Evolutionary conservation across 768 basidiomycete genomes (phyloP), one percentile per base, ranked within the genome.

Genomic region (Naematelia aurantialba): DNA sequence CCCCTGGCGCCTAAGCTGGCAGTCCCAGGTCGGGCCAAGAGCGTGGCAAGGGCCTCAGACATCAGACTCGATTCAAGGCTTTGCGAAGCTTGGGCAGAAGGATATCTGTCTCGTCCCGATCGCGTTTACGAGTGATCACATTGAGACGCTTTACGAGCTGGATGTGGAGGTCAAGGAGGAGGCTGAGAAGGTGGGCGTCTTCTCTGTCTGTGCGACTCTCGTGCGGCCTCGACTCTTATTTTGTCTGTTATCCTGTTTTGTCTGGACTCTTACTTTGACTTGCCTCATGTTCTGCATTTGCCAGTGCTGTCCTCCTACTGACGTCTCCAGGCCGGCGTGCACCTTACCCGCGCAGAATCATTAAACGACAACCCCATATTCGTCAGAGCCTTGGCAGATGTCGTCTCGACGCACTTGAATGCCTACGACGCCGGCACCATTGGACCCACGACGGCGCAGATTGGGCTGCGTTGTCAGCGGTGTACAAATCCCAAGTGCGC

Each of bases 1-100:
- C 66, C 76, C 76, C 2, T 96, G 87, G 79, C 88, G 96, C 24
- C 82, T 98, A 56, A 90, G 93, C 1, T 99, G 96, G 96, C 96
- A 99, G 80, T 89, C 87, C 4, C 88, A 98, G 77, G 96, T 99
- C 48, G 96, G 96, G 2, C 96, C 96, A 2, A 88, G 87, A 34
- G 89, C 93, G 19, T 98, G 96, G 96, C 89, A 98, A 84, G 96
- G 96, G 3, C 91, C 91, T 80, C 92, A 97, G 77, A 99, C 96
- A 1, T 81, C 84, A 17, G 91, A 90, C 54, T 89, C 92, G 46
- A 79, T 99, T 73, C 91, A 96, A 64, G 81, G 81, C 0, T 69
- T 79, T 22, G 78, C 76, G 26, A 77, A 79, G 70, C 72, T 72
- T 25, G 80, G 80, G 25, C 64, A 79, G 57, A 80, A 81, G 62